Evolutionary conservation across 805 yeast genomes (phyloP).

Genomic region (Kuraishia hungarica): DNA sequence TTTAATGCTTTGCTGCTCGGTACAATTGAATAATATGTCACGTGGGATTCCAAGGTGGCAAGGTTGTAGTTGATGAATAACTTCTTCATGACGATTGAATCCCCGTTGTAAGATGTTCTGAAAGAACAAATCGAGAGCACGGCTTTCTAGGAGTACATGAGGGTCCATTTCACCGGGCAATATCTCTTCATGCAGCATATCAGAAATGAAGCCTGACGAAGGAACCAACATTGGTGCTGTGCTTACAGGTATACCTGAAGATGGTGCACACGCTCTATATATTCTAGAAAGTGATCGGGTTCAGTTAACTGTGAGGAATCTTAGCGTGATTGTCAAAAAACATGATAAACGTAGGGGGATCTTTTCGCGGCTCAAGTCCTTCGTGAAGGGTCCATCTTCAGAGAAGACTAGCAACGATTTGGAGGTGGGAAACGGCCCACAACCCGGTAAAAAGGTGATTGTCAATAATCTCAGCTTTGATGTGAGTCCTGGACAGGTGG

Average conservation of each 20-base stretch:
- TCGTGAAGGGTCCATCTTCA: not conserved
- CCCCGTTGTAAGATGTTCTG: no score
- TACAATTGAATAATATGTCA: no score
- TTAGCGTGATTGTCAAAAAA: slow-evolving; percentile 1
- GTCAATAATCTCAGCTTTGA: slow-evolving; percentile 43
- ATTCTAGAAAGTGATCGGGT: slow-evolving; percentile 3
- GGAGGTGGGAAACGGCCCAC: slow-evolving; percentile 5
- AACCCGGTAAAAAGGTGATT: slow-evolving; percentile 16
- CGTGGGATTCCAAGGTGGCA: no score
- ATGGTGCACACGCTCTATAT: not conserved
- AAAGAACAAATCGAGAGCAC: no score
- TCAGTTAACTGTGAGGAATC: slow-evolving; percentile 3
- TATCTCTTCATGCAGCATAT: not conserved
- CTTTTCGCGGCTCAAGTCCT: not conserved
- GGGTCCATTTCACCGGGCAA: not conserved
- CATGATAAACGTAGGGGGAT: not conserved
- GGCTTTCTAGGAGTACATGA: not conserved
- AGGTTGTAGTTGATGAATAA: no score
- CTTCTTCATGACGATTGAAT: no score
- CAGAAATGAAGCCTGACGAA: not conserved
- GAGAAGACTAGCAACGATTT: not conserved
- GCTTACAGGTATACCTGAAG: not conserved
- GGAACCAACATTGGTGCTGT: not conserved
- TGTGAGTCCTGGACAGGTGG: slow-evolving; percentile 49
- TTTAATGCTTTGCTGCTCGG: no score